Evolutionary conservation across 2,329 filamentous ascomycete species (phyloP).

Genomic region (Thielaviopsis euricoi): DNA sequence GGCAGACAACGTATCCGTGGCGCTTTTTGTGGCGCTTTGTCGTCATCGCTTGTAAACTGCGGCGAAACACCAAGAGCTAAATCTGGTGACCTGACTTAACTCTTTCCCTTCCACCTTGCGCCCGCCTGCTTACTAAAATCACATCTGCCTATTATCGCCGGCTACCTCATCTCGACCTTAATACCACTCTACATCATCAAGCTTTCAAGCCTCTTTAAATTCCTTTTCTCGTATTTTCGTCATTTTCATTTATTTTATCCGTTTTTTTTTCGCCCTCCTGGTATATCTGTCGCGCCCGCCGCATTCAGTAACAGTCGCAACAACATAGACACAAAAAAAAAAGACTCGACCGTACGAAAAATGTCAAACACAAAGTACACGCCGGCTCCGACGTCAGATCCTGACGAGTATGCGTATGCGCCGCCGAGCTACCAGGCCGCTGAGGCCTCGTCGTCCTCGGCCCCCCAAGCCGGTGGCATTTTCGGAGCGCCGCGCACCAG

Average conservation of each 20-base stretch:
- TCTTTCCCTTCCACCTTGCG: neutral
- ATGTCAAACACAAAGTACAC: constrained; percentile 77
- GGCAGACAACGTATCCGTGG: neutral
- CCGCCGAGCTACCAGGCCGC: constrained; percentile 60
- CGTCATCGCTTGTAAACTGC: neutral
- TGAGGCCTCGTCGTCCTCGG: constrained; percentile 33
- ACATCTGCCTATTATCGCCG: neutral
- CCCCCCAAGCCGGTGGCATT: constrained; percentile 34
- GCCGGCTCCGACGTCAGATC: constrained; percentile 71
- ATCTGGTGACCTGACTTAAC: neutral
- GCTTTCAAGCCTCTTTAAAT: neutral
- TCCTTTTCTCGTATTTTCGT: no score
- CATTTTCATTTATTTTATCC: no score
- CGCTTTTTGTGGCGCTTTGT: neutral
- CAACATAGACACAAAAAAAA: neutral
- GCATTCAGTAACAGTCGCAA: no score
- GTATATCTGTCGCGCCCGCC: no score
- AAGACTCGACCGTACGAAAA: neutral
- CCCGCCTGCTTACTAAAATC: neutral
- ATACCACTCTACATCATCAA: neutral
- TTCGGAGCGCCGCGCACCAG: constrained; percentile 57
- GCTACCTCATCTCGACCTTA: neutral
- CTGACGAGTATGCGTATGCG: constrained; percentile 62
- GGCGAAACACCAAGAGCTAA: neutral
- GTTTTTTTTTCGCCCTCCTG: no score